These are phyloP conservation scores for Suillus subalutaceus DNA, from an alignment of 768 basidiomycete genomes.

Conservation along the genomic window DNA sequence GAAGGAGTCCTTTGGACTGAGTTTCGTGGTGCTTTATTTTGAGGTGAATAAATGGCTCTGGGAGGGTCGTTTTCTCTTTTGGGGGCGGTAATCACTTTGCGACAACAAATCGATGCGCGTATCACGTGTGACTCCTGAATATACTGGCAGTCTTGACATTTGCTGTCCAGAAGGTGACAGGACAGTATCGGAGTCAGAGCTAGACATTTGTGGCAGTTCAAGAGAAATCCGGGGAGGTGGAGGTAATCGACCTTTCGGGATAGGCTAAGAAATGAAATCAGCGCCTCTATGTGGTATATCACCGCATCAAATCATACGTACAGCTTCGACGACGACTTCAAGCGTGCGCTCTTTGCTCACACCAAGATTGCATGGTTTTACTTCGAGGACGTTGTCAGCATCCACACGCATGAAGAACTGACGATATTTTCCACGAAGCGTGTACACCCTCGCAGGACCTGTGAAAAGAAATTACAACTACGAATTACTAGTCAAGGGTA, in stretches of 20 bases:
- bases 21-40: background rate
- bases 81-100: conserved; percentile 22
- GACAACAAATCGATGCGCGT: conserved; percentile 30
- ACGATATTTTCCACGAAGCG: conserved; percentile 66
- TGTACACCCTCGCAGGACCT: conserved; percentile 74
- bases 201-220: conserved; percentile 14
- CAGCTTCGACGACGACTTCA: conserved; percentile 60
- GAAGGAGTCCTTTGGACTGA: background rate
- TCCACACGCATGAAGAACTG: conserved; percentile 70
- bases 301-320: conserved; percentile 32
- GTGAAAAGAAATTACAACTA: conserved; percentile 10
- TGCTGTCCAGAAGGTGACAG: conserved; percentile 10
- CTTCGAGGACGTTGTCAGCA: conserved; percentile 51
- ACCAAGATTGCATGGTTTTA: conserved; percentile 57
- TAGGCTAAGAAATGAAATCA: conserved; percentile 25
- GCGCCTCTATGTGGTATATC: background rate
- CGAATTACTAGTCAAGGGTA: background rate
- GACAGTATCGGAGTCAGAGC: conserved; percentile 27
- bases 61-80: conserved; percentile 12
- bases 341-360: conserved; percentile 58
- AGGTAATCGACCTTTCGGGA: conserved; percentile 30
- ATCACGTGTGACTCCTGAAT: conserved; percentile 28
- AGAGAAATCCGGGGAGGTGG: conserved; percentile 18
- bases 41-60: background rate
- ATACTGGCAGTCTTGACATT: conserved; percentile 10